These are phyloP conservation scores for Alliaria petiolata DNA, from an alignment of 345 rosid species.

Conservation along the genomic window DNA sequence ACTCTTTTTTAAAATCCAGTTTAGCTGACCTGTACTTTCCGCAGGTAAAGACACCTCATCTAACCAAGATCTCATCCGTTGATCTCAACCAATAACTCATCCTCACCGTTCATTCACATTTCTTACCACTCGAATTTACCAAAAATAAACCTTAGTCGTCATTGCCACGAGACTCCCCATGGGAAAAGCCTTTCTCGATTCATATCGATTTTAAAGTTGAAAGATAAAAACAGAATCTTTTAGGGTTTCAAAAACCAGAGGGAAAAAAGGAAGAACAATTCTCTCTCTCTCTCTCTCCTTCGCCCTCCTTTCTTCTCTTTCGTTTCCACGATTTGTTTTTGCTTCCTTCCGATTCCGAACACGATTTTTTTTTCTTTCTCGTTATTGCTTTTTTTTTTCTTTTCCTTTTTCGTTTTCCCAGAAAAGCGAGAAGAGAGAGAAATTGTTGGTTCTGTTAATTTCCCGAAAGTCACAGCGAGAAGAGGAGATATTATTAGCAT, in stretches of 20 bases:
- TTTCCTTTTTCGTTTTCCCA: neutral
- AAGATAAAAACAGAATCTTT: slow-evolving; percentile 10
- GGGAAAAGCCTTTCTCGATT: neutral
- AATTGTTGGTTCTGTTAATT: slow-evolving; percentile 5
- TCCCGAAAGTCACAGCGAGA: neutral
- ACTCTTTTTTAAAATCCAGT: slow-evolving; percentile 2
- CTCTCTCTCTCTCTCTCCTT: neutral
- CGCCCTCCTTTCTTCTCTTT: no score
- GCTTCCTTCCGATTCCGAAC: neutral
- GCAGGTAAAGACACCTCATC: slow-evolving; percentile 26
- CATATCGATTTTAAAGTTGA: neutral
- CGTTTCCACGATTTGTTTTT: slow-evolving; percentile 1
- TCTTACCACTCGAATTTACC: slow-evolving; percentile 19
- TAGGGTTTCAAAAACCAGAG: slow-evolving; percentile 22
- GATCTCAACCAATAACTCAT: neutral
- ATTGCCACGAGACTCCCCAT: slow-evolving; percentile 8
- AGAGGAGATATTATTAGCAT: neutral
- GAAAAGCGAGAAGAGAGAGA: slow-evolving; percentile 15
- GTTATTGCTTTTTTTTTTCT: neutral
- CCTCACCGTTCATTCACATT: slow-evolving; percentile 4
- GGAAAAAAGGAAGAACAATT: neutral
- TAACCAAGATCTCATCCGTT: slow-evolving; percentile 17
- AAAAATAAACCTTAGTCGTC: neutral
- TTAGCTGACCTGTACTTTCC: slow-evolving; percentile 32
- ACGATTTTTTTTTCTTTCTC: neutral